A percentile compares a stretch with the other conserved stretches of the same genome.
phyloP scores from a whole-genome alignment of 2,329 filamentous ascomycete species.

The Sporothrix dimorphospora region DNA sequence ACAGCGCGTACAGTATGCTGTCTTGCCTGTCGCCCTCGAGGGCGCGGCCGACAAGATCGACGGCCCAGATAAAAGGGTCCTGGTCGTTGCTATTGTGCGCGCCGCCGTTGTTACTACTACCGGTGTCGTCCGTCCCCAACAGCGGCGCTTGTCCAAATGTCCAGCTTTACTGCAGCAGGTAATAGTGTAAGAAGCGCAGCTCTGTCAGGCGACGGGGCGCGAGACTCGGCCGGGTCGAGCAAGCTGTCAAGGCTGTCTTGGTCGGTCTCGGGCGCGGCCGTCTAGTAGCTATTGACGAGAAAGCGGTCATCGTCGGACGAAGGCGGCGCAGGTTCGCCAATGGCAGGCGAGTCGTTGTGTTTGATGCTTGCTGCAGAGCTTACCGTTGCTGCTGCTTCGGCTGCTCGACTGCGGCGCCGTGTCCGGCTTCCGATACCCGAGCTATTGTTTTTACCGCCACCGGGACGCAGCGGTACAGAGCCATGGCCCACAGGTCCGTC shows the following conservation, averaged over 20 bases:
- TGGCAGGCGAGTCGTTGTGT: too few species aligned
- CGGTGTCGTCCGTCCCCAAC: neutral
- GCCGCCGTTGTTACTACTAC: neutral
- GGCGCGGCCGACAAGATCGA: conserved; percentile 38
- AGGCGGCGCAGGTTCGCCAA: too few species aligned
- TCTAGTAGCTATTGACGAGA: too few species aligned
- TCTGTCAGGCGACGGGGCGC: conserved; percentile 45
- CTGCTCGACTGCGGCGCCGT: neutral
- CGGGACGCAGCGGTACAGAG: neutral
- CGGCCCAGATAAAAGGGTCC: conserved; percentile 38
- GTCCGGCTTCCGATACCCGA: neutral
- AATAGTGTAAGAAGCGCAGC: conserved; percentile 44
- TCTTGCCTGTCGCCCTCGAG: conserved; percentile 42
- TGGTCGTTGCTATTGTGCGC: neutral
- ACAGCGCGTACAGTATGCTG: conserved; percentile 42
- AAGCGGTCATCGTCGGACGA: too few species aligned
- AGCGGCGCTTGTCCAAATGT: conserved; percentile 35
- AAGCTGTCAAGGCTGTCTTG: too few species aligned
- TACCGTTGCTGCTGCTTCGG: neutral
- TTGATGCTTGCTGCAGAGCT: too few species aligned
- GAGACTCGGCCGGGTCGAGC: conserved; percentile 43
- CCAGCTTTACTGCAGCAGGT: conserved; percentile 40
- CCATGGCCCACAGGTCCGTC: neutral
- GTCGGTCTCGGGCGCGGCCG: too few species aligned
- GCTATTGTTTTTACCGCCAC: neutral